Percentiles rank a stretch among this genome's conserved stretches.
Conservation (phyloP, 768 basidiomycete genomes). For the Austroboletus eburneus region DNA sequence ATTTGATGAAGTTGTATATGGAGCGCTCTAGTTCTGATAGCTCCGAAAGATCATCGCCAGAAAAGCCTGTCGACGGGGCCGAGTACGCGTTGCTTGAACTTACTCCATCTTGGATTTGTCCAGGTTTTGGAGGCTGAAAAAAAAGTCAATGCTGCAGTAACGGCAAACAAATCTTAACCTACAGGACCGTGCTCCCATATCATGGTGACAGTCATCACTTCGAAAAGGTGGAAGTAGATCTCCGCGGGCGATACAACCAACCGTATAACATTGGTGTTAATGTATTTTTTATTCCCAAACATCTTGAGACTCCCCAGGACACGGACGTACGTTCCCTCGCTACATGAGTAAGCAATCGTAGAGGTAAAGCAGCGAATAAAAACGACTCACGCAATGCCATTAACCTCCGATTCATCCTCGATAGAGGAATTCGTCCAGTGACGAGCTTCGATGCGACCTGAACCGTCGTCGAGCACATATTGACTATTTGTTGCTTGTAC, state of each 20-base stretch:
- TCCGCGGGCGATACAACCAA: conserved; percentile 68
- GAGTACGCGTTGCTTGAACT: conserved; percentile 42
- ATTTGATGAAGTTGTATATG: conserved; percentile 63
- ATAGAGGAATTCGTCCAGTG: conserved; percentile 74
- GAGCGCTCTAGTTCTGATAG: conserved; percentile 56
- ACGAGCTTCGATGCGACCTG: conserved; percentile 70
- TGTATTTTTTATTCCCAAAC: conserved; percentile 76
- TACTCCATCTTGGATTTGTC: conserved; percentile 18
- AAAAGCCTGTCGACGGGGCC: conserved; percentile 28
- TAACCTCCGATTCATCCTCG: conserved; percentile 50
- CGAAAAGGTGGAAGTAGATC: conserved; percentile 75
- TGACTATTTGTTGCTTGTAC: conserved; percentile 76
- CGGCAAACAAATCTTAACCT: conserved; percentile 21
- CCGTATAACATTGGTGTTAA: conserved; percentile 75
- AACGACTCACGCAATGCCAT: conserved; percentile 42
- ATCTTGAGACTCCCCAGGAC: conserved; percentile 79
- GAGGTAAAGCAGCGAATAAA: conserved; percentile 2
- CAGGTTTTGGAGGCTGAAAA: conserved; percentile 32
- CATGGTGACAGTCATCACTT: conserved; percentile 66
- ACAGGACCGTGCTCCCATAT: conserved; percentile 65
- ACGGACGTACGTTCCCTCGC: conserved; percentile 74
- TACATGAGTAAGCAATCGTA: conserved; percentile 24
- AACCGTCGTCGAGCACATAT: conserved; percentile 83
- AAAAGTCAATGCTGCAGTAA: not conserved
- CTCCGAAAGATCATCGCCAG: conserved; percentile 47